A percentile compares a stretch with the other conserved stretches of the same genome.
Evolutionary conservation across 2,329 filamentous ascomycete species (phyloP).

Genomic region (Catunica adiposa): DNA sequence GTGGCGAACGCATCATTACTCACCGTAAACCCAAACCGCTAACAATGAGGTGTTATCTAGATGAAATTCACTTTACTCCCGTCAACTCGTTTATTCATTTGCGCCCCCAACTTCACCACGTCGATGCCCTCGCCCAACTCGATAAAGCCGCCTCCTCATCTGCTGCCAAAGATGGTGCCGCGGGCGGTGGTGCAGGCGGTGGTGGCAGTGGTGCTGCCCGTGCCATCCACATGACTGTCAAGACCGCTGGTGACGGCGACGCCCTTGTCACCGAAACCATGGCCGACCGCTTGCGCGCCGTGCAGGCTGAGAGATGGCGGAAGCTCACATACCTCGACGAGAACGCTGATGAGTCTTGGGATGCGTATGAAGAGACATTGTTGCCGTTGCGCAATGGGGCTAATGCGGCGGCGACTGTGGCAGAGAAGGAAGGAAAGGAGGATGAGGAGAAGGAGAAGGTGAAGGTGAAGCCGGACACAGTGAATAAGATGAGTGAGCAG

Average conservation of each 20-base stretch:
- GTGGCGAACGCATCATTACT: slow-evolving; percentile 17
- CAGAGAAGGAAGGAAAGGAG: slow-evolving; percentile 1
- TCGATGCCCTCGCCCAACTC: slow-evolving; percentile 69
- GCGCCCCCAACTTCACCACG: slow-evolving; percentile 79
- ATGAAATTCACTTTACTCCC: slow-evolving; percentile 73
- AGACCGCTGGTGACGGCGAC: slow-evolving; percentile 54
- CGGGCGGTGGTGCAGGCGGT: slow-evolving; percentile 17
- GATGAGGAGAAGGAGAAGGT: slow-evolving; percentile 9
- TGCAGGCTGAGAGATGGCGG: slow-evolving; percentile 72
- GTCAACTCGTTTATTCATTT: slow-evolving; percentile 73
- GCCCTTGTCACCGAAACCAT: slow-evolving; percentile 52
- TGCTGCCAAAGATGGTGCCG: slow-evolving; percentile 17
- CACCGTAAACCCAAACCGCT: slow-evolving; percentile 10
- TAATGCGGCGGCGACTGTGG: slow-evolving; percentile 1
- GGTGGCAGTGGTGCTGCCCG: slow-evolving; percentile 37
- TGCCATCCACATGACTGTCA: slow-evolving; percentile 75
- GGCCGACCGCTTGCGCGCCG: slow-evolving; percentile 55
- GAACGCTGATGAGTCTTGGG: slow-evolving; percentile 59
- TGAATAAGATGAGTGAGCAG: slow-evolving; percentile 8
- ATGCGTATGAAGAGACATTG: slow-evolving; percentile 57
- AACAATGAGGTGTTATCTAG: slow-evolving; percentile 27
- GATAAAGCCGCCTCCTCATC: slow-evolving; percentile 28
- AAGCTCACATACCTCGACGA: slow-evolving; percentile 68
- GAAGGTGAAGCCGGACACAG: slow-evolving; percentile 15
- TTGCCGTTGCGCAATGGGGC: slow-evolving; percentile 19